Percentiles rank a stretch among this genome's conserved stretches.
Conservation (phyloP, 805 yeast species). For the Pichia kluyveri region DNA sequence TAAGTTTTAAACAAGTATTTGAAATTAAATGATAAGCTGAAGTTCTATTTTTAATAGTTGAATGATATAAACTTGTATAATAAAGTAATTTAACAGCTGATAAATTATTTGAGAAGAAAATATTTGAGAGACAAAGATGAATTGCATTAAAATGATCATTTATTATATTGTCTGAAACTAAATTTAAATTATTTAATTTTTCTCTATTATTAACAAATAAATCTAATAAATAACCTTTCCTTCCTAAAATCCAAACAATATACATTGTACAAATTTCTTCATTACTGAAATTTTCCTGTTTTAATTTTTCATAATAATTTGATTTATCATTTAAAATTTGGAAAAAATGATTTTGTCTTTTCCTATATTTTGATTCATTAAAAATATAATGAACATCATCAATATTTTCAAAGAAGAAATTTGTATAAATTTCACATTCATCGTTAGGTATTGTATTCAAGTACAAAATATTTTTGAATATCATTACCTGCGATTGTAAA, state of each 20-base stretch:
- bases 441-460: constrained; percentile 19
- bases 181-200: background rate
- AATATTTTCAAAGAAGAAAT: constrained; percentile 26
- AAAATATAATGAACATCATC: constrained; percentile 30
- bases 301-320: background rate
- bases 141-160: constrained; percentile 24
- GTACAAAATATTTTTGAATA: constrained; percentile 5
- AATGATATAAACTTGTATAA: constrained; percentile 27
- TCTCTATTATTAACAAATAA: background rate
- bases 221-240: constrained; percentile 10
- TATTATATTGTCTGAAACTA: constrained; percentile 13
- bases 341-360: constrained; percentile 25
- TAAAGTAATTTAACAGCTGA: constrained; percentile 28
- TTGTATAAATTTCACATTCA: constrained; percentile 24
- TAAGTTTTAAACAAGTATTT: constrained; percentile 29
- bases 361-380: constrained; percentile 21
- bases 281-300: constrained; percentile 7
- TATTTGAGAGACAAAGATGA: constrained; percentile 26
- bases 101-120: constrained; percentile 25
- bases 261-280: constrained; percentile 29
- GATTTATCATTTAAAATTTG: constrained; percentile 3
- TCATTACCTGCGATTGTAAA: constrained; percentile 1
- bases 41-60: constrained; percentile 28
- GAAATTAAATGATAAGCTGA: constrained; percentile 31
- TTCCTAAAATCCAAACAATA: constrained; percentile 29